These are phyloP conservation scores for Boletus holoroseus DNA, from an alignment of 1,284 basidiomycete genomes.

Conservation along the genomic window DNA sequence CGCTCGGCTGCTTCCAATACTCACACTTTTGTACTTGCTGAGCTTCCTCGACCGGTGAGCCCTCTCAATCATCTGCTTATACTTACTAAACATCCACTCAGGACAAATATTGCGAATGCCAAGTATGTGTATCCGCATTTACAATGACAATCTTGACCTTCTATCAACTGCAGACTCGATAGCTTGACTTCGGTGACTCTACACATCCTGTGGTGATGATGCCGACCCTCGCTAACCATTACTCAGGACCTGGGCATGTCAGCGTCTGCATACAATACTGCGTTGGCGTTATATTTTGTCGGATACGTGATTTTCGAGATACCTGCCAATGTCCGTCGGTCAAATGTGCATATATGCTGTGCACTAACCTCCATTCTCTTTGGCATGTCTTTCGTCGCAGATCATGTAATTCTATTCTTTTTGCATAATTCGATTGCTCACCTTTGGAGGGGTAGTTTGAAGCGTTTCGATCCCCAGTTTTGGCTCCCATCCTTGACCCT, in stretches of 20 bases:
- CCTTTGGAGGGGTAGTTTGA: constrained; percentile 39
- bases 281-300: constrained; percentile 60
- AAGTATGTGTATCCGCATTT: constrained; percentile 37
- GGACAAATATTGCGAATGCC: constrained; percentile 66
- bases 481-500: constrained; percentile 59
- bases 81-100: constrained; percentile 17
- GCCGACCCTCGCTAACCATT: background rate
- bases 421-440: background rate
- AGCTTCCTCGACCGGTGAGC: constrained; percentile 63
- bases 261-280: constrained; percentile 51
- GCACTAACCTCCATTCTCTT: background rate
- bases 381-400: constrained; percentile 22
- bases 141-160: background rate
- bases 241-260: constrained; percentile 44
- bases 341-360: background rate
- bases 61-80: background rate
- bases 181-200: constrained; percentile 40
- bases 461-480: constrained; percentile 51
- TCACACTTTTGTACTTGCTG: constrained; percentile 59
- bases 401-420: constrained; percentile 36
- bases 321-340: constrained; percentile 53
- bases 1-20: constrained; percentile 46
- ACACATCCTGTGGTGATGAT: background rate
- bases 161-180: constrained; percentile 36
- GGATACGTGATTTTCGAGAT: constrained; percentile 69